phyloP scores from a whole-genome alignment of 139 green algal species.

The Chlamydomonas sp. region DNA sequence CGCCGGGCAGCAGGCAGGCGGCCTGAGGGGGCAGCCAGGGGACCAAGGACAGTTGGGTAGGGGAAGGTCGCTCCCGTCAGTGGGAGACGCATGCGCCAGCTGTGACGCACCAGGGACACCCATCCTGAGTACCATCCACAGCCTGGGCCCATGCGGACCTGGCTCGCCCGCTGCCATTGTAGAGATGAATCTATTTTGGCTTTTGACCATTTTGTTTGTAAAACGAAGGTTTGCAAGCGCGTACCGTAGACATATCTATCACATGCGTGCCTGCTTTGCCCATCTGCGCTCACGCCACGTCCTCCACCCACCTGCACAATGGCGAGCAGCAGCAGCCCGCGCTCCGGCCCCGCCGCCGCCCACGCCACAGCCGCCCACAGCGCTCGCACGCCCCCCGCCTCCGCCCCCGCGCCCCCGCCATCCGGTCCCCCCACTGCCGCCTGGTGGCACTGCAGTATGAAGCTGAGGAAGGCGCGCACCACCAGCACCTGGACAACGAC shows the following conservation, averaged over 20 bases:
- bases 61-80: not conserved
- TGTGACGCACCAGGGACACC: too few species aligned
- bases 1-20: constrained; percentile 32
- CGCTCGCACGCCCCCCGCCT: not conserved
- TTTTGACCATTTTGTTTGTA: too few species aligned
- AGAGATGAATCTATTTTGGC: too few species aligned
- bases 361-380: constrained; percentile 2
- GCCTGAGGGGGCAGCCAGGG: constrained; percentile 23
- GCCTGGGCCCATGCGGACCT: too few species aligned
- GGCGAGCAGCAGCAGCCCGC: constrained; percentile 30
- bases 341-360: not conserved
- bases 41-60: not conserved
- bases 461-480: constrained; percentile 3
- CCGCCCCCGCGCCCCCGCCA: not conserved
- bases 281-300: not conserved
- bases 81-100: too few species aligned
- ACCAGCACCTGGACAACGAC: constrained; percentile 24
- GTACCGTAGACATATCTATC: not conserved
- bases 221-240: not conserved
- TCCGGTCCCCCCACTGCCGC: not conserved
- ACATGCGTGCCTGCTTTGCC: not conserved
- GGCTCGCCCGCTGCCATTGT: too few species aligned
- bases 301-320: constrained; percentile 23
- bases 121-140: too few species aligned
- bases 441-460: constrained; percentile 30